These are phyloP conservation scores for Lodderomyces orthopsilosis DNA, from an alignment of 1,139 yeast species.

Conservation along the genomic window DNA sequence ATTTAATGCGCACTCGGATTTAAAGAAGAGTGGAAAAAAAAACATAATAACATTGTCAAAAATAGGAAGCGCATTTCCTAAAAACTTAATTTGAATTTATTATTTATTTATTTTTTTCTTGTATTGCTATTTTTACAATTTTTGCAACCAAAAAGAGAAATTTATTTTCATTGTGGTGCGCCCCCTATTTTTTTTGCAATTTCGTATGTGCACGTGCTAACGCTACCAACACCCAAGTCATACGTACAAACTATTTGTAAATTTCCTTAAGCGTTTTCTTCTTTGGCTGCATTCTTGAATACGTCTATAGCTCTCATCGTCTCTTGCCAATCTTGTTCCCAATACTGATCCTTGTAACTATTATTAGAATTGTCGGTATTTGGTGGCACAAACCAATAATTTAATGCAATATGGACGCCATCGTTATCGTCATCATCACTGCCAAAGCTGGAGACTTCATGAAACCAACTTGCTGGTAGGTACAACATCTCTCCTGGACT, in stretches of 20 bases:
- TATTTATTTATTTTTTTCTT: neutral
- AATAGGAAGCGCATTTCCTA: neutral
- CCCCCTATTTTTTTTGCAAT: neutral
- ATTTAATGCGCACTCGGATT: slow-evolving; percentile 1
- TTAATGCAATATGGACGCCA: slow-evolving; percentile 57
- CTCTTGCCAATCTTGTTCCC: slow-evolving; percentile 47
- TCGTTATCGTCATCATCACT: slow-evolving; percentile 12
- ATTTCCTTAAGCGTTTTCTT: no score
- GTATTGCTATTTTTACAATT: neutral
- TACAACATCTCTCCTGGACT: slow-evolving; percentile 64
- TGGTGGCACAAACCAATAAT: slow-evolving; percentile 76
- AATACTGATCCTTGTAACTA: slow-evolving; percentile 48
- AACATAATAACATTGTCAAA: neutral
- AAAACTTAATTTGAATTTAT: neutral
- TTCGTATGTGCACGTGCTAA: neutral
- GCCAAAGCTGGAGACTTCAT: slow-evolving; percentile 72
- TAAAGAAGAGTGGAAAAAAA: neutral
- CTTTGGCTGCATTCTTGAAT: neutral
- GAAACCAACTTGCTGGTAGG: slow-evolving; percentile 79
- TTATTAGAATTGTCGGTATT: slow-evolving; percentile 25
- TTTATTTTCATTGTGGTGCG: neutral
- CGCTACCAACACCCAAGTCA: neutral
- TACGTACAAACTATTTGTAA: no score
- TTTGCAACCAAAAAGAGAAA: neutral
- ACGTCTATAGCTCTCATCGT: slow-evolving; percentile 13